Evolutionary conservation across 169 alveolate species (phyloP), one percentile per base, ranked within the genome.

Genomic region (Plasmodium ovale): DNA sequence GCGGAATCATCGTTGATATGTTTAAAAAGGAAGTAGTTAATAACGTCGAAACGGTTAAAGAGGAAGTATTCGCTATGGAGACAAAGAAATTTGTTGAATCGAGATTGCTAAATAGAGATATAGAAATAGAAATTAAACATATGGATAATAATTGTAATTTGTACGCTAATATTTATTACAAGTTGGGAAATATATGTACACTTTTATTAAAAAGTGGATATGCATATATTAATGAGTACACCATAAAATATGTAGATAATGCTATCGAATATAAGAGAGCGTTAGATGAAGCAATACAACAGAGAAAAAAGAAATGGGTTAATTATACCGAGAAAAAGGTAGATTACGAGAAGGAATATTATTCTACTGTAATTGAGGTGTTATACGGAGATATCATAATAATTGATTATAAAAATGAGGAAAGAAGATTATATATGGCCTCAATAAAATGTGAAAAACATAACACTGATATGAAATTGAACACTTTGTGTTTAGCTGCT

Each of bases 1-100:
- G 90, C 42, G 90, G 90, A 1, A 65, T 82, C 29, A 82, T 82
- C 29, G 90, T 82, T 0, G 90, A 82, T 82, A 82, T 82, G 90
- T 82, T 65, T 14, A 82, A 82, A 67, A 82, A 82, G 39, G 90
- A 82, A 82, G 59, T 82, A 27, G 84, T 65, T 10, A 68, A 82
- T 27, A 68, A 82, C 67, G 90, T 65, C 9, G 90, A 82, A 29
- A 82, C 74, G 0, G 84, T 82, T 0, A 82, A 82, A 31, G 90
- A 82, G 23, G 90, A 82, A 53, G 39, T 35, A 71, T 82, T 65
- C 53, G 90, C 90, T 14, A 82, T 54, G 68, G 90, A 82, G 47
- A 82, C 90, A 10, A 82, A 82, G 29, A 82, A 68, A 3, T 82
- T 82, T 67, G 90, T 82, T 9, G 90, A 82, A 35, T 35, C 82